phyloP scores from a whole-genome alignment of 2,329 filamentous ascomycete species.

The Sporothrix luriei region DNA sequence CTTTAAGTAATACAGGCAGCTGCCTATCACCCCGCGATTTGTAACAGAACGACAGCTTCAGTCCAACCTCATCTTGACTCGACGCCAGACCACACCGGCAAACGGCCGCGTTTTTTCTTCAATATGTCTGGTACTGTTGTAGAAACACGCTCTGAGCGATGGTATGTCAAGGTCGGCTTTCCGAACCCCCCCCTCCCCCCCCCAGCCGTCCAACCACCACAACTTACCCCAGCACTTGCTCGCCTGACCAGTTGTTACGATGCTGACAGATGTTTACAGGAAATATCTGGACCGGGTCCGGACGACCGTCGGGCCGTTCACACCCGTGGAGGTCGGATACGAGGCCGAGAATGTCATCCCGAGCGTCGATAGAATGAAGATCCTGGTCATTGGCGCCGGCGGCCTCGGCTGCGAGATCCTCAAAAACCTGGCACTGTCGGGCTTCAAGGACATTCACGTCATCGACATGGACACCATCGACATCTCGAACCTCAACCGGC shows the following conservation, averaged over 20 bases:
- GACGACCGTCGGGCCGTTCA: conserved; percentile 76
- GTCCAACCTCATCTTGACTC: neutral
- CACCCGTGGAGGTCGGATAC: conserved; percentile 58
- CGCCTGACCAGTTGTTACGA: no score
- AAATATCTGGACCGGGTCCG: conserved; percentile 82
- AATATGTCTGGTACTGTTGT: conserved; percentile 29
- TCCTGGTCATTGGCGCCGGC: conserved; percentile 81
- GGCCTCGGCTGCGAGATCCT: conserved; percentile 95
- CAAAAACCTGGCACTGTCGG: conserved; percentile 92
- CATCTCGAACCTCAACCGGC: conserved; percentile 95
- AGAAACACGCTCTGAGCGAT: conserved; percentile 26
- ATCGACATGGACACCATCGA: conserved; percentile 99
- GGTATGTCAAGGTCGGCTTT: conserved; percentile 25
- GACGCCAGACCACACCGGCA: neutral
- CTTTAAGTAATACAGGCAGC: conserved; percentile 1
- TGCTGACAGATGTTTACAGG: conserved; percentile 54
- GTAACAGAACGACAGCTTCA: neutral
- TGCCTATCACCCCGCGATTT: conserved; percentile 3
- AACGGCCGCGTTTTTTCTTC: neutral
- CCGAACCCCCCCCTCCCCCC: neutral
- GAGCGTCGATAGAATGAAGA: conserved; percentile 68
- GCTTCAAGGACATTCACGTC: conserved; percentile 96
- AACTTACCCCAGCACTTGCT: neutral
- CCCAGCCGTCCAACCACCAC: no score
- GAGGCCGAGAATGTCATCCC: conserved; percentile 56